Percentiles rank a stretch among this genome's conserved stretches.
phyloP scores from a whole-genome alignment of 805 yeast genomes.

The Kodamaea hsintzibuensis region DNA sequence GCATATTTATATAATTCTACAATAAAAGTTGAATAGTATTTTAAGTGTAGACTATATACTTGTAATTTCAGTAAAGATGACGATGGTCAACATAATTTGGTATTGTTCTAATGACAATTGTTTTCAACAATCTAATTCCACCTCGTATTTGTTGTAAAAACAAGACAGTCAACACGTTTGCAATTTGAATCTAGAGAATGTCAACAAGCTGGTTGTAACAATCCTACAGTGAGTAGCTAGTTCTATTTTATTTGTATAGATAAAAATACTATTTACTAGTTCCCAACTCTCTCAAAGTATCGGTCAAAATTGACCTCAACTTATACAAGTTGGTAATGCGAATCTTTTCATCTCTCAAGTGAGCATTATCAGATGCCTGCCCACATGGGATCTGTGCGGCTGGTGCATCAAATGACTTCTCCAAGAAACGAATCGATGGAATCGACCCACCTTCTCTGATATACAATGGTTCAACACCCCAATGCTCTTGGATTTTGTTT shows the following conservation, averaged over 20 bases:
- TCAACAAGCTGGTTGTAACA: too few relatives aligned
- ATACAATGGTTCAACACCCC: constrained; percentile 78
- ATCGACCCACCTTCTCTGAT: constrained; percentile 97
- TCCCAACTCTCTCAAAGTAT: constrained; percentile 47
- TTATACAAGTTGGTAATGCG: constrained; percentile 77
- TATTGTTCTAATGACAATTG: too few relatives aligned
- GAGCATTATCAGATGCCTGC: constrained; percentile 93
- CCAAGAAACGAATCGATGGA: constrained; percentile 84
- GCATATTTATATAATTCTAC: not conserved
- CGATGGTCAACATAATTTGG: too few relatives aligned
- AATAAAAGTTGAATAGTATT: not conserved
- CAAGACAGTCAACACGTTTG: too few relatives aligned
- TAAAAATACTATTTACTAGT: not conserved
- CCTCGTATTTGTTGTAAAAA: too few relatives aligned
- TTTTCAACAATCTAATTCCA: too few relatives aligned
- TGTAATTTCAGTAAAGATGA: too few relatives aligned
- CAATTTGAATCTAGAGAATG: too few relatives aligned
- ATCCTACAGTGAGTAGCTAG: too few relatives aligned
- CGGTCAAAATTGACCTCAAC: constrained; percentile 62
- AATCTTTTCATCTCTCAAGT: constrained; percentile 81
- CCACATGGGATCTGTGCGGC: constrained; percentile 98
- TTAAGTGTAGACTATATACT: not conserved
- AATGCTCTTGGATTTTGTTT: constrained; percentile 61
- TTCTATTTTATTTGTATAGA: too few relatives aligned
- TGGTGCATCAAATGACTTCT: constrained; percentile 77